Base-by-base conservation (phyloP, 371 early-diverging fungal species). In the Mucor mucedo region DNA sequence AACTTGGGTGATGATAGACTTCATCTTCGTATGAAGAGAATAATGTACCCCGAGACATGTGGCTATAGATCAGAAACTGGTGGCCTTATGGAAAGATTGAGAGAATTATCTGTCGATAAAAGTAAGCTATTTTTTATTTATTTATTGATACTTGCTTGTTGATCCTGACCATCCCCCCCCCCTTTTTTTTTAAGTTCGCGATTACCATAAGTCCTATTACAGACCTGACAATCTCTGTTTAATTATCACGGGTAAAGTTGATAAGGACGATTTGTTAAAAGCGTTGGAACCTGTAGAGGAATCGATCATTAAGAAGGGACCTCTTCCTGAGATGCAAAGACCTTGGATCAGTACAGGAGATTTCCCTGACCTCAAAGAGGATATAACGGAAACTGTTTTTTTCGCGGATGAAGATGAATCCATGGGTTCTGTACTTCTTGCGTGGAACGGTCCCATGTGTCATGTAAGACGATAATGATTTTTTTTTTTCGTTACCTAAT, bases 391-490 rank as follows among this genome's bases (percentile, higher is more conserved):
- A 35, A 74, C 68, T 0, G 84, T 89, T 0, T 66, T 82, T 33
- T 89, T 89, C 70, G 87, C 89, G 2, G 88, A 88, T 38, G 89
- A 88, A 56, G 89, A 89, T 66, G 89, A 89, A 62, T 84, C 84
- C 2, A 87, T 85, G 85, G 89, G 87, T 14, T 82, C 85, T 35
- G 73, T 89, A 0, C 62, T 78, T 5, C 72, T 89, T 62, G 73
- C 82, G 27, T 89, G 89, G 89, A 84, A 84, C 41, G 89, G 89
- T 33, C 86, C 87, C 14, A 70, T 68, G 50, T 50, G 50, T 50
- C 50, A 50, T 30, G 50, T 50, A 50, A 30, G 32, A 9, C 11
- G 28, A 4, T 35, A 8, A 35, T 35, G 4, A 35, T 35, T 9
- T 28, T 28, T 28, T 27, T 48, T 1, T 30, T 3, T 39, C n/a